phyloP scores from a whole-genome alignment of 805 yeast genomes.

The Zygosaccharomyces bailii region DNA sequence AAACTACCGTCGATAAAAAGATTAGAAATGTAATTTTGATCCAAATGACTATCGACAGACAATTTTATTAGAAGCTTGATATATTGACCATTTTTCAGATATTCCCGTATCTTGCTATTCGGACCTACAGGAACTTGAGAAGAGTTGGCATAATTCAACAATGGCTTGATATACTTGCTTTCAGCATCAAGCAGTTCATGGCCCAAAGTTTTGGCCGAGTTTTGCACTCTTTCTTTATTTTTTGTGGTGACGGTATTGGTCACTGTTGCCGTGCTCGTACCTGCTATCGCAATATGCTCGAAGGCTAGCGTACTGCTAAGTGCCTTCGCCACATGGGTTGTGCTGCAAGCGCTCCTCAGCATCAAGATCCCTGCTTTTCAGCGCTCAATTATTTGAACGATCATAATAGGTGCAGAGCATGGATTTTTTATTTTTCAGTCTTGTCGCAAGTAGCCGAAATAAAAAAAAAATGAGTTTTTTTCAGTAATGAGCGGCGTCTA shows the following conservation, averaged over 20 bases:
- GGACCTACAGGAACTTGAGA: neutral
- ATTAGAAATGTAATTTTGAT: slow-evolving; percentile 4
- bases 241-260: neutral
- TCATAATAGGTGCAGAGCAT: neutral
- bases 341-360: slow-evolving; percentile 11
- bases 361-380: slow-evolving; percentile 6
- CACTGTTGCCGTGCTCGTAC: neutral
- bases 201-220: neutral
- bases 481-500: slow-evolving; percentile 18
- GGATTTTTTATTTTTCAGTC: slow-evolving; percentile 1
- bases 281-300: slow-evolving; percentile 9
- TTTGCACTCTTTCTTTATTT: neutral
- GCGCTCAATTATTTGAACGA: neutral
- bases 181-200: neutral
- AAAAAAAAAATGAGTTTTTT: slow-evolving; percentile 1
- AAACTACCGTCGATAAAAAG: slow-evolving; percentile 12
- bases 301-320: slow-evolving; percentile 16
- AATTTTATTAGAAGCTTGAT: slow-evolving; percentile 14
- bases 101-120: slow-evolving; percentile 9
- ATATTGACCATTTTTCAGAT: slow-evolving; percentile 12
- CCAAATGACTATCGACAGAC: slow-evolving; percentile 13
- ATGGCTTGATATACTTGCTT: slow-evolving; percentile 4
- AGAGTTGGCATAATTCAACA: neutral
- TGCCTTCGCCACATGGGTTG: slow-evolving; percentile 10
- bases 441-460: slow-evolving; percentile 1